Conservation (phyloP, 768 basidiomycete species). For the Pisolithus tinctorius region DNA sequence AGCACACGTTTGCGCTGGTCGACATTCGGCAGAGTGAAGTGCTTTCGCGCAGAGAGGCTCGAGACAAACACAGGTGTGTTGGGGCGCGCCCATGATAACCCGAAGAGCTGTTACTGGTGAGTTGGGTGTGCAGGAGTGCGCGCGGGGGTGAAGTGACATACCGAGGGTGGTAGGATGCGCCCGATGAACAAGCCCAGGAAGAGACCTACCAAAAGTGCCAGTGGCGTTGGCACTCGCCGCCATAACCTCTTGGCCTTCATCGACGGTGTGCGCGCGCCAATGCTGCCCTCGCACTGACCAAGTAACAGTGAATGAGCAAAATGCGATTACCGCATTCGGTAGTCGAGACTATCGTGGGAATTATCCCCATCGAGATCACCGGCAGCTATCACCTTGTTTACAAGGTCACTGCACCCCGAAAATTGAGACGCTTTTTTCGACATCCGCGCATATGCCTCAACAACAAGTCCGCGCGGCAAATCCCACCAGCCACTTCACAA, state of each 20-base stretch:
- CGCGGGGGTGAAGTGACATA: constrained; percentile 13
- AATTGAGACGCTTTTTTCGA: too few relatives aligned
- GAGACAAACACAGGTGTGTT: constrained; percentile 42
- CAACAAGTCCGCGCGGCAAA: too few relatives aligned
- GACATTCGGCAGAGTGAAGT: constrained; percentile 68
- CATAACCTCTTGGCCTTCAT: constrained; percentile 24
- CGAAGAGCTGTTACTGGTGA: constrained; percentile 12
- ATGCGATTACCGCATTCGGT: too few relatives aligned
- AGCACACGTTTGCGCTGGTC: constrained; percentile 84
- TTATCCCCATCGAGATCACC: too few relatives aligned
- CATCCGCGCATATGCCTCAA: too few relatives aligned
- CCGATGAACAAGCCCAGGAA: constrained; percentile 55
- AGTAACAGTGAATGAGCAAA: too few relatives aligned
- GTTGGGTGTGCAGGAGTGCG: neutral
- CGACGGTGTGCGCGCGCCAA: constrained; percentile 1
- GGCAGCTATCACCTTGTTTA: too few relatives aligned
- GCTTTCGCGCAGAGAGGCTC: constrained; percentile 51
- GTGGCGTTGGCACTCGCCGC: constrained; percentile 43
- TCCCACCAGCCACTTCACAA: too few relatives aligned
- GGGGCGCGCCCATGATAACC: constrained; percentile 47
- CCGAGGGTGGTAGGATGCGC: constrained; percentile 34
- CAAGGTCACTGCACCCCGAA: too few relatives aligned
- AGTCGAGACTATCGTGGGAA: too few relatives aligned
- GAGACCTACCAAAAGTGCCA: constrained; percentile 56
- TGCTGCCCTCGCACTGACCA: too few relatives aligned